A percentile compares a stretch with the other conserved stretches of the same genome.
Conservation (phyloP, 83 land plant genomes). For the Diphasiastrum complanatum region DNA sequence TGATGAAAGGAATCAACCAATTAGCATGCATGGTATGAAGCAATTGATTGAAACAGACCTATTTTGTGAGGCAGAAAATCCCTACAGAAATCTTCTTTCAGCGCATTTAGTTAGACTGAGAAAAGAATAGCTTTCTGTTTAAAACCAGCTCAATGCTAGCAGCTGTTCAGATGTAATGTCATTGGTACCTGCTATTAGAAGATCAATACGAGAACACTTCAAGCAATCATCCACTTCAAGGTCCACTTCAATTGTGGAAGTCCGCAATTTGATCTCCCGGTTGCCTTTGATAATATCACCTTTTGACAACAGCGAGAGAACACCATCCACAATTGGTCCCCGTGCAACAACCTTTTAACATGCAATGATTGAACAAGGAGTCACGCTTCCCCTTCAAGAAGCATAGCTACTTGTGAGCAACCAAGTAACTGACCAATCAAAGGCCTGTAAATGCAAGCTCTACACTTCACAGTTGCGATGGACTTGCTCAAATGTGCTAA, state of each 20-base stretch:
- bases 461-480: no score
- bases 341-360: slow-evolving; percentile 31
- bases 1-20: no score
- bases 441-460: no score
- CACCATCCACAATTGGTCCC: slow-evolving; percentile 34
- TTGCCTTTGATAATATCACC: slow-evolving; percentile 21
- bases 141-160: no score
- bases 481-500: no score
- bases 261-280: slow-evolving; percentile 23
- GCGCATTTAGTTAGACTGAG: no score
- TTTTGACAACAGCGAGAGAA: slow-evolving; percentile 30
- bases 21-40: no score
- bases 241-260: slow-evolving; percentile 28
- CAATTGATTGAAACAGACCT: no score
- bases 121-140: no score
- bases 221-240: slow-evolving; percentile 22
- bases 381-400: not conserved
- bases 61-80: no score
- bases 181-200: slow-evolving; percentile 32
- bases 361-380: not conserved
- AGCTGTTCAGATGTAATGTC: not conserved
- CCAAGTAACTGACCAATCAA: not conserved
- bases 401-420: not conserved
- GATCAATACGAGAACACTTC: slow-evolving; percentile 27
- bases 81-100: no score